Percentiles rank a stretch among this genome's conserved stretches.
These are phyloP conservation scores for Paxillus involutus DNA, from an alignment of 768 basidiomycete genomes.

Conservation along the genomic window DNA sequence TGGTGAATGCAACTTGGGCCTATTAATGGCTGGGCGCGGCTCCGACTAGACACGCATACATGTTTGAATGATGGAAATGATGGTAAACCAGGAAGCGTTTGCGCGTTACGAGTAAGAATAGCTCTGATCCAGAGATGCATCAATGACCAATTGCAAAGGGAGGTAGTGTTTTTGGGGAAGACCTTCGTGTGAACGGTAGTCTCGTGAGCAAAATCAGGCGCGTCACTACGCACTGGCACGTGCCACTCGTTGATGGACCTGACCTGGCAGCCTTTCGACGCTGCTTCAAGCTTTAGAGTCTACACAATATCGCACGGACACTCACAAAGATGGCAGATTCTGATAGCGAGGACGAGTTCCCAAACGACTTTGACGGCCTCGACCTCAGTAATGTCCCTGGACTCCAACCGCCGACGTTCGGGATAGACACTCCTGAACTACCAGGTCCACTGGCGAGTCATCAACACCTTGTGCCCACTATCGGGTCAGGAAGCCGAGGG, in stretches of 20 bases:
- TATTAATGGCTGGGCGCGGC: no score
- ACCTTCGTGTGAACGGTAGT: no score
- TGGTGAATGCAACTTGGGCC: no score
- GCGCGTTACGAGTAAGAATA: no score
- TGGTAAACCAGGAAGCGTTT: no score
- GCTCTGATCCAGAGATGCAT: no score
- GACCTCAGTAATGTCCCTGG: conserved; percentile 42
- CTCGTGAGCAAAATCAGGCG: neutral
- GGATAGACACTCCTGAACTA: neutral
- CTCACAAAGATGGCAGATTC: conserved; percentile 22
- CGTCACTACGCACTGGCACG: neutral
- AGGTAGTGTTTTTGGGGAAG: no score
- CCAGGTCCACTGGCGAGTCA: neutral
- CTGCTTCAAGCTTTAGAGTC: no score
- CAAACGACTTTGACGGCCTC: conserved; percentile 53
- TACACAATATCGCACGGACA: neutral
- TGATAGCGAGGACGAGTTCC: conserved; percentile 49
- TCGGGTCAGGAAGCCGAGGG: neutral
- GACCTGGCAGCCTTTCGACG: no score
- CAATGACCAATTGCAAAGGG: no score
- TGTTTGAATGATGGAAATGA: no score
- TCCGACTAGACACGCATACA: no score
- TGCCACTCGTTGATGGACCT: neutral
- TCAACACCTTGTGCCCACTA: conserved; percentile 1
- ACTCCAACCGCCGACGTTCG: conserved; percentile 19